These are phyloP conservation scores for Candida ponderosae DNA, from an alignment of 805 yeast species.

Conservation along the genomic window DNA sequence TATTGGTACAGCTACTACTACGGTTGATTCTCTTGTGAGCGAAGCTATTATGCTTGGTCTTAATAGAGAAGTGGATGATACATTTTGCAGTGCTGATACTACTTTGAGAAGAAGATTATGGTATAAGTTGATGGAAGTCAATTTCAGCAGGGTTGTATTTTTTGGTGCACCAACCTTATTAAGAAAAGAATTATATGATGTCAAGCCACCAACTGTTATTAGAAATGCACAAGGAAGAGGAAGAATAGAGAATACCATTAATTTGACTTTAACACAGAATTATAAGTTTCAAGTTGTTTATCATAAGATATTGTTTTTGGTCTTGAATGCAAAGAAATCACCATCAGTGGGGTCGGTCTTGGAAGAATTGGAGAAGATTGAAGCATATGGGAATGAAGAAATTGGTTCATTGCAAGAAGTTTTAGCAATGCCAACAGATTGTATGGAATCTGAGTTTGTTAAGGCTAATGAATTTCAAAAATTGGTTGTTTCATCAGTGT, in stretches of 20 bases:
- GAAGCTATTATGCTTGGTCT: constrained; percentile 14
- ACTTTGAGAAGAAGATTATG: constrained; percentile 18
- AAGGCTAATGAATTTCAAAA: not conserved
- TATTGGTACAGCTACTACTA: constrained; percentile 8
- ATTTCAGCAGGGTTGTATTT: constrained; percentile 13
- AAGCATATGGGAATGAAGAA: too few species aligned
- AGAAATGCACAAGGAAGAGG: too few species aligned
- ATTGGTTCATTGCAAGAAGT: not conserved
- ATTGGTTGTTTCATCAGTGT: not conserved
- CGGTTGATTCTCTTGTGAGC: constrained; percentile 14
- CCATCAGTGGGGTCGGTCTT: constrained; percentile 8
- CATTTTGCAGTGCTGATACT: not conserved
- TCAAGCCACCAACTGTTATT: constrained; percentile 2
- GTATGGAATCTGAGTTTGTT: not conserved
- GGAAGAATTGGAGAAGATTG: too few species aligned
- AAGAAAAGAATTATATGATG: constrained; percentile 12
- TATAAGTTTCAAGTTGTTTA: constrained; percentile 8
- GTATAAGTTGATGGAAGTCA: constrained; percentile 13
- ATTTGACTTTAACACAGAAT: constrained; percentile 9
- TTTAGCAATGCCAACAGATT: not conserved
- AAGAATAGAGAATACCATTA: constrained; percentile 10
- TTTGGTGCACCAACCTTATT: constrained; percentile 17
- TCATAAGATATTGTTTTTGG: constrained; percentile 10
- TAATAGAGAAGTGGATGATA: constrained; percentile 14
- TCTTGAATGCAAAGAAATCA: constrained; percentile 11